Percentiles rank a stretch among this genome's conserved stretches.
phyloP scores from a whole-genome alignment of 345 rosid genomes.

The Rubroshorea leprosula region DNA sequence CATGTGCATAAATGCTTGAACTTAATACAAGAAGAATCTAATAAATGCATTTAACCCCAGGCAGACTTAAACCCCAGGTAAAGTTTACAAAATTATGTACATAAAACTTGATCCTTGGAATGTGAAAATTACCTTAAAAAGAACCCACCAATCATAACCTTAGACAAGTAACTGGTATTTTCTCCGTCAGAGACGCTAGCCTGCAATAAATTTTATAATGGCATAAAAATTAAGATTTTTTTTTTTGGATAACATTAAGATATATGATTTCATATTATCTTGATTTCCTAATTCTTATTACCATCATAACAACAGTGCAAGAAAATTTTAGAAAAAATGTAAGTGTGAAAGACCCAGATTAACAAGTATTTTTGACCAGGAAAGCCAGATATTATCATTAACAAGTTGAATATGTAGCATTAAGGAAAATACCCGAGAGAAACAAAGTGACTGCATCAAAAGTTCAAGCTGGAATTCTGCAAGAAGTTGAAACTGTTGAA shows the following conservation, averaged over 20 bases:
- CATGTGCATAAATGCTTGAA: constrained; percentile 8
- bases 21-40: constrained; percentile 10
- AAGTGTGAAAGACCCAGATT: constrained; percentile 6
- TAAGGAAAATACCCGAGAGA: constrained; percentile 73
- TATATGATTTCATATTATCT: neutral
- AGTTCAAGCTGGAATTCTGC: constrained; percentile 97
- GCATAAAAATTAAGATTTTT: no score
- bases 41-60: constrained; percentile 5
- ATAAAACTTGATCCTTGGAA: neutral
- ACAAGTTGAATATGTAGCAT: constrained; percentile 11
- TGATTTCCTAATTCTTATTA: neutral
- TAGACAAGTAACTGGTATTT: constrained; percentile 66
- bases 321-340: neutral
- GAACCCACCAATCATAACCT: constrained; percentile 65
- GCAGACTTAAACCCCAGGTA: neutral
- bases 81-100: no score
- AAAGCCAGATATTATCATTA: constrained; percentile 11
- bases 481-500: constrained; percentile 16
- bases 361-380: constrained; percentile 15
- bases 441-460: constrained; percentile 86
- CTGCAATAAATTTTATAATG: constrained; percentile 30
- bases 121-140: constrained; percentile 62
- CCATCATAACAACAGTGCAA: neutral
- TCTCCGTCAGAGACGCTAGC: constrained; percentile 92
- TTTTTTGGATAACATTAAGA: neutral